Base-by-base conservation (phyloP, 164 flowering plant genomes). In the Warburgia ugandensis region DNA sequence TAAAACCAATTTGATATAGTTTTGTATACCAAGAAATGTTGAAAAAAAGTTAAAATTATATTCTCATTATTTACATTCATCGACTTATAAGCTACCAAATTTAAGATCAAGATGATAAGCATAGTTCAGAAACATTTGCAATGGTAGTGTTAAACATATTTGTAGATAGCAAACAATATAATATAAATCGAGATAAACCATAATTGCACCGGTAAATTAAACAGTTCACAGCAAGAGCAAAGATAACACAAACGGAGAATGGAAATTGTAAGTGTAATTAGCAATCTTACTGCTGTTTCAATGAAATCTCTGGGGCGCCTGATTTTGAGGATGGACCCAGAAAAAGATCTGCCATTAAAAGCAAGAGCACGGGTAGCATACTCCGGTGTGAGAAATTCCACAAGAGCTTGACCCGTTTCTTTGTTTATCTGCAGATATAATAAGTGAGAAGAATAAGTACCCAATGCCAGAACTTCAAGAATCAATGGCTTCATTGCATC, bases 331-430 rank as follows among this genome's bases (percentile, higher is more conserved):
- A 64, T 54, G 51, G 80, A 69, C 22, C 92, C 90, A 52, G 64
- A 67, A 45, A 94, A 73, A 16, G 69, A 61, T 63, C 69, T 68
- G 30, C 92, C 88, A 68, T 84, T 86, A 59, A 86, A 78, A 57
- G 77, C 70, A 48, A 89, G 82, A 57, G 99, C 99, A 26, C 83
- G 64, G 22, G 90, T 75, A 40, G 99, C 96, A 83, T 83, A 78
- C 66, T 86, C 94, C 19, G 96, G 84, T 14, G 99, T 83, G 43
- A 94, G 78, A 69, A 94, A 89, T 62, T 94, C 99, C 54, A 88
- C 75, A 64, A 94, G 62, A 63, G 97, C 97, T 60, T 83, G 95
- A 21, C 80, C 72, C 61, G 81, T 89, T 52, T 81, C 97, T 60
- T 81, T 82, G 72, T 89, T 71, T 48, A 89, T 71, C 99, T 94